phyloP scores from a whole-genome alignment of 2,329 filamentous ascomycete genomes.

The Leptographium wingfieldii region DNA sequence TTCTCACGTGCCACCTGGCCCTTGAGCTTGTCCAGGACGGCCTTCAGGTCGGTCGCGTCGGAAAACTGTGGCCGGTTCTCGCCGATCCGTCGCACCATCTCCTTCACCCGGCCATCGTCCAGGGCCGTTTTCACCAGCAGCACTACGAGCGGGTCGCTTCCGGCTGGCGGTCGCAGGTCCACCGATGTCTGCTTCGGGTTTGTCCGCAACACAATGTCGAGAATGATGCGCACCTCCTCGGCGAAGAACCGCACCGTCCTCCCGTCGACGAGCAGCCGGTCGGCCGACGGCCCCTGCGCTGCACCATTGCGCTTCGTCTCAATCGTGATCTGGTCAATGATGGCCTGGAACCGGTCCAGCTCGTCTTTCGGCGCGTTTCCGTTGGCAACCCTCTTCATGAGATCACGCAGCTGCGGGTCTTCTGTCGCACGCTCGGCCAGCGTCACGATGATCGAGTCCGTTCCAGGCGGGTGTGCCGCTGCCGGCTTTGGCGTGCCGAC shows the following conservation, averaged over 20 bases:
- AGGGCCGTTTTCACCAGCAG: conserved; percentile 43
- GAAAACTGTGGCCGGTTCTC: conserved; percentile 35
- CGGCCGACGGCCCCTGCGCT: conserved; percentile 39
- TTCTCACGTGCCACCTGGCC: conserved; percentile 22
- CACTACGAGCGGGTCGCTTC: conserved; percentile 44
- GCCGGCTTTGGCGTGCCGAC: conserved; percentile 13
- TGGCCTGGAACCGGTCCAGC: conserved; percentile 62
- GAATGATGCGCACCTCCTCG: conserved; percentile 43
- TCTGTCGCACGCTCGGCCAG: conserved; percentile 63
- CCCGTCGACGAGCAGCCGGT: conserved; percentile 40
- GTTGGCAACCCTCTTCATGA: conserved; percentile 75
- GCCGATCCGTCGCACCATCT: conserved; percentile 42
- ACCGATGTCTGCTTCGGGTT: conserved; percentile 43
- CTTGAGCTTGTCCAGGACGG: conserved; percentile 34
- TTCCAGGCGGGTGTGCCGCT: conserved; percentile 15
- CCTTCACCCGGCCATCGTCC: conserved; percentile 35
- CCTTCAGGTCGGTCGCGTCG: conserved; percentile 42
- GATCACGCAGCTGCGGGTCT: conserved; percentile 57
- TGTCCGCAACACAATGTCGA: conserved; percentile 45
- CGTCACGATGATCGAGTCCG: conserved; percentile 69
- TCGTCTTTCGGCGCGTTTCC: conserved; percentile 61
- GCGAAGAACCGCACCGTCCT: conserved; percentile 48
- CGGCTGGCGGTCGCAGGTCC: conserved; percentile 38
- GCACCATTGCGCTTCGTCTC: conserved; percentile 41
- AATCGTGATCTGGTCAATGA: conserved; percentile 65